A percentile compares a stretch with the other conserved stretches of the same genome.
Evolutionary conservation across 139 green algal genomes (phyloP).

Genomic region (Tetraselmis striata): DNA sequence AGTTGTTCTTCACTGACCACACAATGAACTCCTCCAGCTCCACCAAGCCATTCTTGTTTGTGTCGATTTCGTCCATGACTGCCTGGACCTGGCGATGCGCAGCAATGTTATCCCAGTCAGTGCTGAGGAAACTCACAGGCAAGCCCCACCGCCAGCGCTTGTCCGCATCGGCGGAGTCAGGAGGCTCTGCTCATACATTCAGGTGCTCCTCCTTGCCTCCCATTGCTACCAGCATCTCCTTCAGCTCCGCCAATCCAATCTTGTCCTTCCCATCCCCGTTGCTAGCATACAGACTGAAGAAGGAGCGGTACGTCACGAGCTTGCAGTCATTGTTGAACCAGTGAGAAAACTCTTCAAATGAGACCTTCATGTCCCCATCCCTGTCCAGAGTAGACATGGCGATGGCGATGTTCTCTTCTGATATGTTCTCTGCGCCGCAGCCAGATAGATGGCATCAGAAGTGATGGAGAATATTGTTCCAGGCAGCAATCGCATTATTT

Average conservation of each 20-base stretch:
- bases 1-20: neutral
- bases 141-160: too few species aligned
- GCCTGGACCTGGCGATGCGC: neutral
- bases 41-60: neutral
- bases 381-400: neutral
- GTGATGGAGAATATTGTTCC: too few species aligned
- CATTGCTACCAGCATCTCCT: neutral
- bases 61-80: neutral
- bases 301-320: neutral
- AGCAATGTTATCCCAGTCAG: too few species aligned
- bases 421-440: neutral
- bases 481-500: too few species aligned
- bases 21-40: neutral
- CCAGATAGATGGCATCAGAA: too few species aligned
- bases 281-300: neutral
- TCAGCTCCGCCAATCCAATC: neutral
- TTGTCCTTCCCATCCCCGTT: neutral
- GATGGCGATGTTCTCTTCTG: neutral
- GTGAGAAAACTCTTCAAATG: neutral
- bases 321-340: neutral
- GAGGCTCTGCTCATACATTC: too few species aligned
- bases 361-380: neutral
- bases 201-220: neutral
- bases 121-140: too few species aligned
- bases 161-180: too few species aligned